Evolutionary conservation across 164 flowering plant species (phyloP).

Genomic region (Cinnamomum micranthum): DNA sequence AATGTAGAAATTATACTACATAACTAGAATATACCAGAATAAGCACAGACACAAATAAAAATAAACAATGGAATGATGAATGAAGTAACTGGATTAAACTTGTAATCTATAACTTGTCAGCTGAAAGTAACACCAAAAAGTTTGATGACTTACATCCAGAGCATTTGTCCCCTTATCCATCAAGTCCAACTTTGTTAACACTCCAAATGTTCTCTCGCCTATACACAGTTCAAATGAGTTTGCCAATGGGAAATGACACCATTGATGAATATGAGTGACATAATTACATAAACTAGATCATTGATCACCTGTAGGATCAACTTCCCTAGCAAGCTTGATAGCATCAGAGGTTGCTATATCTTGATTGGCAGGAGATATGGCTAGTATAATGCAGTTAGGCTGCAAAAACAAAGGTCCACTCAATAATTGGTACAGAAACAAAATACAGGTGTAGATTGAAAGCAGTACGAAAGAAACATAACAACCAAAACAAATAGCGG

Average conservation of each 20-base stretch:
- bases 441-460: no score
- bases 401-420: constrained; percentile 19
- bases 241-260: not conserved
- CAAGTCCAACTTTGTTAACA: constrained; percentile 66
- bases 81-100: no score
- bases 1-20: no score
- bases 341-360: constrained; percentile 78
- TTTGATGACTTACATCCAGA: constrained; percentile 46
- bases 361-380: constrained; percentile 74
- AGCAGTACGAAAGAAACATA: not conserved
- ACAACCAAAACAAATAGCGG: not conserved
- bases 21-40: no score
- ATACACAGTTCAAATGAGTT: constrained; percentile 2
- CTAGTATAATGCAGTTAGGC: constrained; percentile 69
- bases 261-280: not conserved
- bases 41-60: no score
- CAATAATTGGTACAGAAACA: not conserved
- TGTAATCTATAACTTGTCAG: no score
- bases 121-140: not conserved
- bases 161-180: constrained; percentile 80
- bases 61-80: no score
- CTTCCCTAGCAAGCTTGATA: constrained; percentile 69
- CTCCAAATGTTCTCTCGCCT: constrained; percentile 78
- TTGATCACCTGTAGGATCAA: constrained; percentile 54
- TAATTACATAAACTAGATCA: not conserved